Conservation (phyloP, 805 yeast genomes). For the Schizosaccharomyces cryophilus region DNA sequence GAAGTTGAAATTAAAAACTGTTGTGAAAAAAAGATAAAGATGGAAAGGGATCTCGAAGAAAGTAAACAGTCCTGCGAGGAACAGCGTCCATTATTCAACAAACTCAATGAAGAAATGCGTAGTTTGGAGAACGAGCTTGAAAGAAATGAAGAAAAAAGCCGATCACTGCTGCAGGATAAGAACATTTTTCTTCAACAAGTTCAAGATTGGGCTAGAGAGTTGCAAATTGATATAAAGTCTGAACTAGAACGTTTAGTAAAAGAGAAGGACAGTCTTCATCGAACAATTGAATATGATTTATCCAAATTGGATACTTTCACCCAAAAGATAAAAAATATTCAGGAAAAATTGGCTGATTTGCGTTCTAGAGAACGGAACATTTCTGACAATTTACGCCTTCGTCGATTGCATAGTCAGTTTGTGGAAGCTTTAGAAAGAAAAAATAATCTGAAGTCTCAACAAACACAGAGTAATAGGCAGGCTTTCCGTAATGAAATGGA, state of each 20-base stretch:
- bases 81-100: no score
- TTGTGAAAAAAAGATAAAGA: background rate
- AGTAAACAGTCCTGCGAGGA: background rate
- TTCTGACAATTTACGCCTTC: constrained; percentile 36
- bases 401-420: constrained; percentile 21
- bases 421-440: constrained; percentile 19
- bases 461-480: constrained; percentile 37
- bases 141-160: no score
- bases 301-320: background rate
- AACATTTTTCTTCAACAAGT: no score
- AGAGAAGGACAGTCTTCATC: no score
- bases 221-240: no score
- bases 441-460: constrained; percentile 22
- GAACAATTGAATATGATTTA: background rate
- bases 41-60: background rate
- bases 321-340: background rate
- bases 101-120: no score
- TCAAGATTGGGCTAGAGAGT: no score
- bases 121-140: no score
- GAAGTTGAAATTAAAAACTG: background rate
- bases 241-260: no score
- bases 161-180: no score
- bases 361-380: constrained; percentile 28
- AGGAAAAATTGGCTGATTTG: background rate
- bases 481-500: constrained; percentile 35